phyloP scores from a whole-genome alignment of 306 rosid genomes.

The Sindora glabra region DNA sequence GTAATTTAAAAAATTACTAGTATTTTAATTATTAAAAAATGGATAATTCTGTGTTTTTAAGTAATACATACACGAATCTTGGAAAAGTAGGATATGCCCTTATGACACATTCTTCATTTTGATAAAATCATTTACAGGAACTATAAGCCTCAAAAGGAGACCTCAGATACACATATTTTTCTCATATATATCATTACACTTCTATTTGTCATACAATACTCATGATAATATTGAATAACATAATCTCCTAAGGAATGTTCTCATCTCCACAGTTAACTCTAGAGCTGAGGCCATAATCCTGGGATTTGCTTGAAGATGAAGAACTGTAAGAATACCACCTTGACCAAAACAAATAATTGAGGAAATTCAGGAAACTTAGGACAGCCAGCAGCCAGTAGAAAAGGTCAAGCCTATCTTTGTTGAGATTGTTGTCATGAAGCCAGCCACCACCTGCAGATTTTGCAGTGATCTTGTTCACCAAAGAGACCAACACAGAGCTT shows the following conservation, averaged over 20 bases:
- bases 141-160: neutral
- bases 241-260: conserved; percentile 16
- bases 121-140: neutral
- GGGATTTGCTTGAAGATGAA: conserved; percentile 23
- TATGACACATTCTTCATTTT: neutral
- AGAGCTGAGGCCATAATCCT: conserved; percentile 4
- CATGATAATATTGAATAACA: neutral
- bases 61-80: neutral
- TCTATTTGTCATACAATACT: neutral
- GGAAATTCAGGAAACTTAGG: conserved; percentile 54
- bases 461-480: conserved; percentile 56
- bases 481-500: conserved; percentile 49
- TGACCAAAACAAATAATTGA: conserved; percentile 59
- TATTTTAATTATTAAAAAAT: no score
- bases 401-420: conserved; percentile 62
- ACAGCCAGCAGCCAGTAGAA: conserved; percentile 64
- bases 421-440: conserved; percentile 50
- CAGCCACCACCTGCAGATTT: conserved; percentile 34
- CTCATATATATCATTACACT: neutral
- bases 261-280: conserved; percentile 18
- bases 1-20: no score
- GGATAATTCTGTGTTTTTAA: neutral
- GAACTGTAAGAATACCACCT: conserved; percentile 39
- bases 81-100: neutral
- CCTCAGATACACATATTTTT: neutral